phyloP scores from a whole-genome alignment of 805 yeast genomes.

The Candida succiphila region DNA sequence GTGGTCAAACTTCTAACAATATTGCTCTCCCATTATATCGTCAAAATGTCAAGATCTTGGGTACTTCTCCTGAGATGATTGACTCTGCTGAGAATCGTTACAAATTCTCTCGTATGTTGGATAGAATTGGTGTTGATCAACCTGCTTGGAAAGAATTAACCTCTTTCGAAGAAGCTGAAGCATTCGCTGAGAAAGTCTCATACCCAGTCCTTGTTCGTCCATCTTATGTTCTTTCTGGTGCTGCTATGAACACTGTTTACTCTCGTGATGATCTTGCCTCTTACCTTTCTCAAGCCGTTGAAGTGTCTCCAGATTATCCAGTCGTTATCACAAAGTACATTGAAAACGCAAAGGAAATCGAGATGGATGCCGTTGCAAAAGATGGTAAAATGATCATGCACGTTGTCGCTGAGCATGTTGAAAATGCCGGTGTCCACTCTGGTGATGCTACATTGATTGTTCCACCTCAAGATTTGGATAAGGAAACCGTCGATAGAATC shows the following conservation, averaged over 20 bases:
- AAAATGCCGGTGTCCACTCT: slow-evolving; percentile 98
- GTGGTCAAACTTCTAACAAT: slow-evolving; percentile 97
- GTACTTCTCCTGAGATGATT: slow-evolving; percentile 97
- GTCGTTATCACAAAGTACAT: slow-evolving; percentile 95
- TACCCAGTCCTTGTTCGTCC: slow-evolving; percentile 98
- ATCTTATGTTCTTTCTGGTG: slow-evolving; percentile 94
- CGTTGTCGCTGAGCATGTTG: slow-evolving; percentile 97
- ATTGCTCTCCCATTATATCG: slow-evolving; percentile 89
- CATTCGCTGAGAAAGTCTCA: slow-evolving; percentile 79
- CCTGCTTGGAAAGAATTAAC: slow-evolving; percentile 99
- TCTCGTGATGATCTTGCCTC: slow-evolving; percentile 80
- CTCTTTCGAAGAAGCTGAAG: slow-evolving; percentile 85
- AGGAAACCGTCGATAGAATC: slow-evolving; percentile 83
- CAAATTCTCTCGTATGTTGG: slow-evolving; percentile 96
- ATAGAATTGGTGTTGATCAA: slow-evolving; percentile 93
- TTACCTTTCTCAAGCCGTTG: slow-evolving; percentile 88
- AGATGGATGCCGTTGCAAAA: slow-evolving; percentile 96
- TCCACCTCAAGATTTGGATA: slow-evolving; percentile 92
- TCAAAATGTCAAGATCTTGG: slow-evolving; percentile 89
- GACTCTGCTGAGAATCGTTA: slow-evolving; percentile 97
- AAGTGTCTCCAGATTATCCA: slow-evolving; percentile 95
- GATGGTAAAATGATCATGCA: slow-evolving; percentile 94
- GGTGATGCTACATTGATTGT: slow-evolving; percentile 98
- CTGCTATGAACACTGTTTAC: slow-evolving; percentile 97
- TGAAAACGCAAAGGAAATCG: slow-evolving; percentile 95